Evolutionary conservation across 768 basidiomycete species (phyloP).

Genomic region (Termitomyces eurrhizus): DNA sequence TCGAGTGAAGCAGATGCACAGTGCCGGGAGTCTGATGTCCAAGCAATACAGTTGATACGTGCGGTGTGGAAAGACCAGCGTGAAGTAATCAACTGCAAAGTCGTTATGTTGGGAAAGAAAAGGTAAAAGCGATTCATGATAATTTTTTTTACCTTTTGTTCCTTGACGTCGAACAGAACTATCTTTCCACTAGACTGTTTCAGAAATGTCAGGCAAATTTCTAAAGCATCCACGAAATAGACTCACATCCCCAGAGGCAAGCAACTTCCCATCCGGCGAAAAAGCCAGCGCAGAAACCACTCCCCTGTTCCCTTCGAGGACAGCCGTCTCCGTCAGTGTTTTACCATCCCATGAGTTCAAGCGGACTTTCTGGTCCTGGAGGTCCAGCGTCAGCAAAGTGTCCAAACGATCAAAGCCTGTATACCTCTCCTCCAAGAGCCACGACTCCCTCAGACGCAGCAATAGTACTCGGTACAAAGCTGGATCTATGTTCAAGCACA

Average conservation of each 20-base stretch:
- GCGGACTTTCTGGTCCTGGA: constrained; percentile 69
- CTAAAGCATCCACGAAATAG: neutral
- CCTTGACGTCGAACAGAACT: constrained; percentile 65
- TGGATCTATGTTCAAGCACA: constrained; percentile 50
- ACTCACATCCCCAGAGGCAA: constrained; percentile 88
- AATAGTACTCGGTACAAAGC: constrained; percentile 53
- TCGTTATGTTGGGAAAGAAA: neutral
- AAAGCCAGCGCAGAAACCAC: constrained; percentile 73
- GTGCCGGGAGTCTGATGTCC: constrained; percentile 70
- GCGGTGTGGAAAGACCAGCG: constrained; percentile 88
- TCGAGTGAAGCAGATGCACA: constrained; percentile 91
- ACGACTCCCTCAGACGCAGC: constrained; percentile 49
- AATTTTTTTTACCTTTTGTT: constrained; percentile 54
- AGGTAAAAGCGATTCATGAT: too few species aligned
- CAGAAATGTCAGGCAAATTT: neutral
- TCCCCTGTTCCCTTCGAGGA: constrained; percentile 67
- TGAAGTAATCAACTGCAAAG: constrained; percentile 54
- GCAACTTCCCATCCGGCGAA: constrained; percentile 67
- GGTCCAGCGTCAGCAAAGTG: neutral
- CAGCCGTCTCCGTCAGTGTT: constrained; percentile 47
- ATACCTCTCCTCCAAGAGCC: constrained; percentile 74
- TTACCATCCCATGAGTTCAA: constrained; percentile 73
- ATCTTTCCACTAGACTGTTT: constrained; percentile 77
- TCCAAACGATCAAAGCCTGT: constrained; percentile 17
- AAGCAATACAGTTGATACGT: constrained; percentile 73